phyloP scores from a whole-genome alignment of 202 grass and related monocot species.

The Dendrocalamus latiflorus region DNA sequence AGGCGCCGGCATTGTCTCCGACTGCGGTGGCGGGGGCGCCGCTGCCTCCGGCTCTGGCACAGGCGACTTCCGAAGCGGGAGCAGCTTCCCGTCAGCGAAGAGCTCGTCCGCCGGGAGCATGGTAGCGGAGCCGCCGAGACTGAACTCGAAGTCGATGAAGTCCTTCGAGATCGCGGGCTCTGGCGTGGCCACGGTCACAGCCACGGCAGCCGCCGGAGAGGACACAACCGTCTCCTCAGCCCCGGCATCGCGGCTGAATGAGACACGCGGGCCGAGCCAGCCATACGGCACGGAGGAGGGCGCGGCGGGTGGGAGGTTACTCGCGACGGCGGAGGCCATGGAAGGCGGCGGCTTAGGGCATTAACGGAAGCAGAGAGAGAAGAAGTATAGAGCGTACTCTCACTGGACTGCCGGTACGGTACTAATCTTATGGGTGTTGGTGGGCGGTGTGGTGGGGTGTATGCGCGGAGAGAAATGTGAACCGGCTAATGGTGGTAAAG shows the following conservation, averaged over 20 bases:
- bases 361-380: neutral
- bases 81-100: slow-evolving; percentile 82
- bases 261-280: slow-evolving; percentile 57
- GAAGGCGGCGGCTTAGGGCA: slow-evolving; percentile 20
- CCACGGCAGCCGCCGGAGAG: neutral
- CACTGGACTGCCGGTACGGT: neutral
- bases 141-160: slow-evolving; percentile 96
- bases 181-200: slow-evolving; percentile 1
- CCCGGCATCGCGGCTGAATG: slow-evolving; percentile 49
- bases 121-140: slow-evolving; percentile 51
- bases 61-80: slow-evolving; percentile 46
- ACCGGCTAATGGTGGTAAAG: slow-evolving; percentile 39
- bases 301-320: slow-evolving; percentile 25
- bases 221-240: neutral
- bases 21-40: neutral
- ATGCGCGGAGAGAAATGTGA: neutral
- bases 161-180: slow-evolving; percentile 53
- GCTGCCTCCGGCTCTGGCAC: neutral
- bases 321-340: slow-evolving; percentile 79
- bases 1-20: slow-evolving; percentile 23
- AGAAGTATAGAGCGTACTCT: neutral
- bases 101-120: slow-evolving; percentile 95
- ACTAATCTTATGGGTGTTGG: neutral
- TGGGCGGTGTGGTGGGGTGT: neutral
- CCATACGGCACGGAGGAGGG: too few relatives aligned